Percentiles rank a stretch among this genome's conserved stretches.
Conservation (phyloP, 495 filamentous ascomycete species). For the Penicillium bialowiezense region DNA sequence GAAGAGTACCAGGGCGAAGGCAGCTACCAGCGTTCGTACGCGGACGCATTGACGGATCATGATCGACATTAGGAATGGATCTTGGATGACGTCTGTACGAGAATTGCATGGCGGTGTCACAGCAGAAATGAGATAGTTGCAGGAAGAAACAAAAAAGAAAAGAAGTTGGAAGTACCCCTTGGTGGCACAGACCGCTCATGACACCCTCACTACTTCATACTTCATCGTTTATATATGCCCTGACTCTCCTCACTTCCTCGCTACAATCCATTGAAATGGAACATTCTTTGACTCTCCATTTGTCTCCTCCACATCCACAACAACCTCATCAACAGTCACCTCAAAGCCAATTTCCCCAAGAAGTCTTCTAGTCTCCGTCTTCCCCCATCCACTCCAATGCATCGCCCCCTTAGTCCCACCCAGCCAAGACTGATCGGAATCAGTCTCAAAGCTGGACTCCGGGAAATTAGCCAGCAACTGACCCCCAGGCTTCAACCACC, state of each 20-base stretch:
- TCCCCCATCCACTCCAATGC: slow-evolving; percentile 45
- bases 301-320: slow-evolving; percentile 15
- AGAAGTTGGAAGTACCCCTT: no score
- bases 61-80: neutral
- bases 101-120: neutral
- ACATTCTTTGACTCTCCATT: slow-evolving; percentile 4
- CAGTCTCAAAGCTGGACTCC: slow-evolving; percentile 16
- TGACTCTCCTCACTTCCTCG: neutral
- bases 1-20: slow-evolving; percentile 19
- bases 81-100: neutral
- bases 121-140: no score
- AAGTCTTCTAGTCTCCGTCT: slow-evolving; percentile 18
- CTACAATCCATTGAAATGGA: slow-evolving; percentile 21
- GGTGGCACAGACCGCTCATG: no score
- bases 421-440: slow-evolving; percentile 22
- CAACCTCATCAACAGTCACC: slow-evolving; percentile 20
- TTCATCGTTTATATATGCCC: no score
- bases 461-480: slow-evolving; percentile 39
- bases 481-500: slow-evolving; percentile 43
- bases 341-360: slow-evolving; percentile 18
- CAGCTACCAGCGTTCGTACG: slow-evolving; percentile 15
- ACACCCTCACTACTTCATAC: no score
- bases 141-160: no score
- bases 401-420: slow-evolving; percentile 24
- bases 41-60: slow-evolving; percentile 12